Conservation (phyloP, 768 basidiomycete species). For the Stropharia rugosoannulata region DNA sequence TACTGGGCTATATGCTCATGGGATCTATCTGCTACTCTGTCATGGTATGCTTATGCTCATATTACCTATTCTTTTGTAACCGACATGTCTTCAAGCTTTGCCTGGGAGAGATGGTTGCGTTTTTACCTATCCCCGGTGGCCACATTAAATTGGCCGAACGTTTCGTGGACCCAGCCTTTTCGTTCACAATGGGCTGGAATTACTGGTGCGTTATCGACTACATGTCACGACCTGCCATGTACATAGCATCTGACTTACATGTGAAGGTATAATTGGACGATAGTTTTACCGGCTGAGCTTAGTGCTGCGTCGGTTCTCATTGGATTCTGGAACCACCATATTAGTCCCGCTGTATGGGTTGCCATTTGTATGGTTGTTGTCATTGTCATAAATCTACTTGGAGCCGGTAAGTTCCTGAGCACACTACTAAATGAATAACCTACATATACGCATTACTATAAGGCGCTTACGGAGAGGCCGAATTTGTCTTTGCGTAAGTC, state of each 20-base stretch:
- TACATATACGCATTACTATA: background rate
- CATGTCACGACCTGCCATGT: background rate
- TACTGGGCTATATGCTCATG: constrained; percentile 68
- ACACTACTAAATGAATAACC: background rate
- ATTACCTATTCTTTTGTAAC: background rate
- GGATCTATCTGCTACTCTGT: constrained; percentile 68
- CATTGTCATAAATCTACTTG: constrained; percentile 71
- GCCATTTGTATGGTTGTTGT: constrained; percentile 74
- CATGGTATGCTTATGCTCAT: constrained; percentile 45
- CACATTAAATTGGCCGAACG: constrained; percentile 80
- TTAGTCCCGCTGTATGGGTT: constrained; percentile 79
- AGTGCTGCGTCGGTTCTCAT: constrained; percentile 77
- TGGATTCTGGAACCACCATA: constrained; percentile 60
- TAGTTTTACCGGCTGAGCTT: constrained; percentile 71
- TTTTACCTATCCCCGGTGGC: constrained; percentile 72
- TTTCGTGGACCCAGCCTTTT: constrained; percentile 74
- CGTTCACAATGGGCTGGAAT: constrained; percentile 53
- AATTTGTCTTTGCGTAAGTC: constrained; percentile 81
- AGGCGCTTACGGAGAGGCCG: constrained; percentile 80
- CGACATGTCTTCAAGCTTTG: constrained; percentile 42
- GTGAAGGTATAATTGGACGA: constrained; percentile 57
- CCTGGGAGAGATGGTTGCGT: constrained; percentile 74
- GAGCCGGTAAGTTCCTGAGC: constrained; percentile 44
- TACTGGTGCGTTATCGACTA: constrained; percentile 31
- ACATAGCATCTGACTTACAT: background rate